Percentiles rank a stretch among this genome's conserved stretches.
These are phyloP conservation scores for Rhododendron simsii DNA, from an alignment of 148 eudicot genomes.

Conservation along the genomic window DNA sequence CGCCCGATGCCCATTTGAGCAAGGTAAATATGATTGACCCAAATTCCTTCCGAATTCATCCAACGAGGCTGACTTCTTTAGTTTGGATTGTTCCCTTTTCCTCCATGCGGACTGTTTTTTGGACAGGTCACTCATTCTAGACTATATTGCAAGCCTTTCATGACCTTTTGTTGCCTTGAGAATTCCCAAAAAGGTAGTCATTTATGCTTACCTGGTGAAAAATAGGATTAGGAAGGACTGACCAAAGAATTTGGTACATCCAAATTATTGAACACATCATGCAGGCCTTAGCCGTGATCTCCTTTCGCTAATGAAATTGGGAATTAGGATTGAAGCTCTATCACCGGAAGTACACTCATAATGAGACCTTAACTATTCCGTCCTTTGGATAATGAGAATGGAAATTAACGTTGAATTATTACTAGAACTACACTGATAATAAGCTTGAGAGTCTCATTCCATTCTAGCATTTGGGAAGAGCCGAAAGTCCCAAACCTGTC, in stretches of 20 bases:
- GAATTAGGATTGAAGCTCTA: background rate
- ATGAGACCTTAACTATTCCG: background rate
- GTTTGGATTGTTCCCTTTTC: background rate
- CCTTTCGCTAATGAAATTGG: background rate
- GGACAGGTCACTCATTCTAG: background rate
- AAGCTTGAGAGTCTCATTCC: background rate
- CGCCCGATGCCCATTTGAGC: slow-evolving; percentile 93
- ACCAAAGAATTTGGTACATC: background rate
- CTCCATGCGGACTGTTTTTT: background rate
- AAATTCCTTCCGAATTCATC: background rate
- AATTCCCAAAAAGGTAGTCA: background rate
- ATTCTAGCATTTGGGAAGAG: background rate
- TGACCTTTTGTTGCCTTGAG: background rate
- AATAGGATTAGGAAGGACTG: background rate
- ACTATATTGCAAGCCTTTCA: background rate
- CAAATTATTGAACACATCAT: background rate
- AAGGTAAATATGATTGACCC: slow-evolving; percentile 46
- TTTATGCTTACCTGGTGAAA: background rate
- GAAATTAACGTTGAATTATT: background rate
- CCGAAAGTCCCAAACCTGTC: background rate
- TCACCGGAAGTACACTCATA: background rate
- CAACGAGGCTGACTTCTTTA: background rate
- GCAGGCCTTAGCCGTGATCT: background rate
- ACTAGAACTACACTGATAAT: background rate
- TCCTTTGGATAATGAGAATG: background rate